Evolutionary conservation across 106 monocot genomes (phyloP), one percentile per base, ranked within the genome.

Genomic region (Cymbidium sinense): DNA sequence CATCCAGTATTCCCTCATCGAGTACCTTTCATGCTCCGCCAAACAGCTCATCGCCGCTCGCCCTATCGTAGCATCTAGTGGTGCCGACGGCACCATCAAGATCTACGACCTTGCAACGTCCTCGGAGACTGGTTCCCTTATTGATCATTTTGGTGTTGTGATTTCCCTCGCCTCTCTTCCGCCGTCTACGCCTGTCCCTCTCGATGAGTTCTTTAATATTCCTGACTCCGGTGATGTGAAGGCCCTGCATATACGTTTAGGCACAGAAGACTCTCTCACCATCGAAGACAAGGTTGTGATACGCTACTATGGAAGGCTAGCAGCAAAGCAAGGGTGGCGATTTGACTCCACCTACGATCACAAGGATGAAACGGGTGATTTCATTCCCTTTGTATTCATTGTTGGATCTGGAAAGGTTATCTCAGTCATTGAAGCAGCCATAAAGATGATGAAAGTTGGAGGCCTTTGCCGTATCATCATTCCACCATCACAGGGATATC

Each of bases 311-410:
- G 93, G 93, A 44, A 87, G 93, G 75, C 34, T 94, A 64, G 93
- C 91, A 58, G 93, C 93, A 50, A 94, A 94, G 58, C 93, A 91
- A 64, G 93, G 93, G 51, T 94, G 93, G 93, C 93, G 91, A 31
- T 94, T 94, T 73, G 93, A 94, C 64, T 94, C 93, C 19, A 94
- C 93, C 6, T 94, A 94, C 65, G 93, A 94, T 64, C 93, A 94
- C 83, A 94, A 94, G 80, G 93, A 94, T 77, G 85, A 81, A 62
- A 82, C 41, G 13, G 93, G 93, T 20, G 79, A 84, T 75, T 78
- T 91, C 35, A 51, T 87, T 64, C 93, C 93, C 5, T 94, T 91
- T 77, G 65, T 84, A 4, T 94, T 94, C 75, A 39, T 81, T 4
- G 43, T 94, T 74, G 91, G 93, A 43, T 85, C 93, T 28, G 85